Conservation (phyloP, 495 filamentous ascomycete species). For the Penicillium mononematosum region DNA sequence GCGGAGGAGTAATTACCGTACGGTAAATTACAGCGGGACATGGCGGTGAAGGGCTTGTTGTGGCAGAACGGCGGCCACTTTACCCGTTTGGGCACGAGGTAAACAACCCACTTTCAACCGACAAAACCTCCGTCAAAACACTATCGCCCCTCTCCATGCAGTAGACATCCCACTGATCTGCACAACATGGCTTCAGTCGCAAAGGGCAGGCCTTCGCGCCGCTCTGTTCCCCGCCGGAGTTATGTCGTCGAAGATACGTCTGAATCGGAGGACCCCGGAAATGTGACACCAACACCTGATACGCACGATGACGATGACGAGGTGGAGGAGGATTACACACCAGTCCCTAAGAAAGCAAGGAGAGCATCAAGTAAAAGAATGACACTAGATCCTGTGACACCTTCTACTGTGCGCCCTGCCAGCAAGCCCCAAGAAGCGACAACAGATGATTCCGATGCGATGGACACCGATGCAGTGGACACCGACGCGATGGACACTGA, state of each 20-base stretch:
- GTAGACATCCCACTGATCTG: conserved; percentile 21
- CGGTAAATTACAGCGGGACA: conserved; percentile 25
- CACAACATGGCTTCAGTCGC: conserved; percentile 58
- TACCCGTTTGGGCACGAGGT: conserved; percentile 42
- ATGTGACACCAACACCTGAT: conserved; percentile 48
- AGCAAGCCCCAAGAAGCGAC: conserved; percentile 38
- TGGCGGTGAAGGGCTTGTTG: conserved; percentile 37
- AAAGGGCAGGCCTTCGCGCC: conserved; percentile 71
- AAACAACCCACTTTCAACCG: conserved; percentile 48
- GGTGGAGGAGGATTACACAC: conserved; percentile 75
- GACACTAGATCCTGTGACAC: conserved; percentile 53
- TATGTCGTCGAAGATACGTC: conserved; percentile 71
- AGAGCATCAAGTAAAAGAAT: conserved; percentile 55
- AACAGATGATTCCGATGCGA: conserved; percentile 33
- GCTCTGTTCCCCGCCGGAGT: conserved; percentile 66
- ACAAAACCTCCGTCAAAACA: conserved; percentile 27
- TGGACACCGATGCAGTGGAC: conserved; percentile 22
- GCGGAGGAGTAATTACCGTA: conserved; percentile 22
- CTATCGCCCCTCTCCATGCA: conserved; percentile 30
- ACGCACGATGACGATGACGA: conserved; percentile 48
- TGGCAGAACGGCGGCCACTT: conserved; percentile 39
- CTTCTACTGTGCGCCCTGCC: conserved; percentile 38
- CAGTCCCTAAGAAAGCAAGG: conserved; percentile 56
- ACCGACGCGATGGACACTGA: conserved; percentile 26
- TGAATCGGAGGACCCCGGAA: conserved; percentile 63